Base-by-base conservation (phyloP, 1,284 basidiomycete species). In the Ganoderma boninense region DNA sequence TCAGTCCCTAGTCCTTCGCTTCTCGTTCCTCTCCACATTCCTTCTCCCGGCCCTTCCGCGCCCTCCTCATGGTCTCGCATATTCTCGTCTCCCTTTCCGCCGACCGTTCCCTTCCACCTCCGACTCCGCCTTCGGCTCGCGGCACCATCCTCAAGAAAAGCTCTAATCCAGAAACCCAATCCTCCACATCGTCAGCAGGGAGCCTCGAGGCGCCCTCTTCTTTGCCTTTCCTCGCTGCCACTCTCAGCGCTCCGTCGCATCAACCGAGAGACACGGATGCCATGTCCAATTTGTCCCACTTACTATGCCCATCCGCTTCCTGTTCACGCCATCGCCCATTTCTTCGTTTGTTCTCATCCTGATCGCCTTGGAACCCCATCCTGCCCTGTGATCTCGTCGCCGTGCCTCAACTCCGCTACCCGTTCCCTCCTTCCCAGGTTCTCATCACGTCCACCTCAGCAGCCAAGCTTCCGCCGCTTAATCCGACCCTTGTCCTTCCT, bases 191-290 rank as follows among this genome's bases (percentile, higher is more conserved):
- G 57, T 60, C 57, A 60, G 57, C 57, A 35, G 35, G 20, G 18
- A 32, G 29, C 32, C 57, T 20, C 13, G n/a, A 23, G 20, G n/a
- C 35, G 6, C 14, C 16, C 32, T 56, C 49, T 10, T 54, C 49
- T 54, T 54, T 10, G 23, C 1, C 26, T 10, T 49, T 49, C 54
- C 23, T 56, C 29, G 13, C 54, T 56, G 13, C 54, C 29, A 14
- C 54, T 57, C 8, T 60, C 57, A 23, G 57, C 57, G 57, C 57
- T 60, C 57, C 57, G 57, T 60, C n/a, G 35, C 35, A 60, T 60
- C 57, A 35, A 60, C 10, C 57, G 10, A 29, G 32, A 35, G 35
- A 60, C 35, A 11, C 35, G 57, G 32, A 60, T 60, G 35, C 57
- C 57, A 60, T 60, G 57, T 20, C 11, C n/a, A 35, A 40, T 13